Conservation (phyloP, 805 yeast genomes). For the Saccharomycopsis fibuligera region DNA sequence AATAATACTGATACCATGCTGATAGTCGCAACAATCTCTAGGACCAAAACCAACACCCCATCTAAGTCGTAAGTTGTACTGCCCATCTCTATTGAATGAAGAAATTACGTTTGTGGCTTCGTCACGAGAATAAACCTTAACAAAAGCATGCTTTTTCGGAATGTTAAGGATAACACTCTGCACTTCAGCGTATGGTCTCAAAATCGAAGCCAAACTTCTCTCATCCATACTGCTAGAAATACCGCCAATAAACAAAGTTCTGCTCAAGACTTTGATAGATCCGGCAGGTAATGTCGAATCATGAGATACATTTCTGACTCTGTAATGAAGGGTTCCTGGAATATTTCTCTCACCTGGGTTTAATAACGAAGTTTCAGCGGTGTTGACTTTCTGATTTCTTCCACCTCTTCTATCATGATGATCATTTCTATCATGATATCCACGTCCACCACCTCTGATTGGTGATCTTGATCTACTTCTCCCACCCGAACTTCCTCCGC, state of each 20-base stretch:
- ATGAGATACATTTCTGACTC: conserved; percentile 65
- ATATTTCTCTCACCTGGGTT: conserved; percentile 55
- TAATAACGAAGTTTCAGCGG: conserved; percentile 27
- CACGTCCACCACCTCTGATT: conserved; percentile 9
- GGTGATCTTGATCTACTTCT: conserved; percentile 21
- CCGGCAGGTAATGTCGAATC: conserved; percentile 74
- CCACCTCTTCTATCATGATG: conserved; percentile 13
- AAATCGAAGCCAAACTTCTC: conserved; percentile 54
- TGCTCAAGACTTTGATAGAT: conserved; percentile 71
- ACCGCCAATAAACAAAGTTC: conserved; percentile 94
- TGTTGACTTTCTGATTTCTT: conserved; percentile 18
- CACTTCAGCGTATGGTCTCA: conserved; percentile 84
- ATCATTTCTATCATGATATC: conserved; percentile 21
- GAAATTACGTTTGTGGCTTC: conserved; percentile 84
- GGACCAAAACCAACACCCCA: conserved; percentile 99
- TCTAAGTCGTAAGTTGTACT: conserved; percentile 66
- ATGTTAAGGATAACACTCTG: conserved; percentile 84
- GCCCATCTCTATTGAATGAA: conserved; percentile 63
- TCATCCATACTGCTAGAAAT: conserved; percentile 81
- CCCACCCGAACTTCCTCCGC: conserved; percentile 9
- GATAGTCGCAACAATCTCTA: conserved; percentile 95
- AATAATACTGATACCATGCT: conserved; percentile 79
- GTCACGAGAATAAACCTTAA: conserved; percentile 82
- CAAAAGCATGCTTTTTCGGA: conserved; percentile 93
- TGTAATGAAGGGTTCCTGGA: conserved; percentile 68